These are phyloP conservation scores for Mucor plumbeus DNA, from an alignment of 371 early-diverging fungal species.

Conservation along the genomic window DNA sequence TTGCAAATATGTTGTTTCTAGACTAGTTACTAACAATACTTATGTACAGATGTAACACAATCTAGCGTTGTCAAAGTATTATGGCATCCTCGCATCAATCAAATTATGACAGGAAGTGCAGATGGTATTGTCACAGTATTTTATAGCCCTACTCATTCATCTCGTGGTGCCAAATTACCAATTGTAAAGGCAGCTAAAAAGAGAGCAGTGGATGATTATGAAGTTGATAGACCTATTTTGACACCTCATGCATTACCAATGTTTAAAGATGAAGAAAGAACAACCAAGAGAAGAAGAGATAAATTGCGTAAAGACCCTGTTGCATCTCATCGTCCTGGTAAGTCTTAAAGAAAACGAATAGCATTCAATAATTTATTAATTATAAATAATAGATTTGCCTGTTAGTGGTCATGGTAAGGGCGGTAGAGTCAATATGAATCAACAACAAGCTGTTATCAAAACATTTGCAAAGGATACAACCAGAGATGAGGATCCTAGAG, in stretches of 20 bases:
- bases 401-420: slow-evolving; percentile 85
- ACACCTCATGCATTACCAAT: slow-evolving; percentile 89
- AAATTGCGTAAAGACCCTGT: slow-evolving; percentile 79
- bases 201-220: slow-evolving; percentile 72
- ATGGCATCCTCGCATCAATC: slow-evolving; percentile 91
- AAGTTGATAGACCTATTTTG: slow-evolving; percentile 74
- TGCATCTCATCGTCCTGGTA: slow-evolving; percentile 76
- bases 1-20: background rate
- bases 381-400: slow-evolving; percentile 65
- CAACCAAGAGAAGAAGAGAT: slow-evolving; percentile 76
- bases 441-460: slow-evolving; percentile 86
- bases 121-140: slow-evolving; percentile 79
- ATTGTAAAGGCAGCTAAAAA: slow-evolving; percentile 69
- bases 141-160: slow-evolving; percentile 76
- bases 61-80: slow-evolving; percentile 77
- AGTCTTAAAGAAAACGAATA: background rate
- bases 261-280: slow-evolving; percentile 78
- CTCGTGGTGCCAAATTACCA: slow-evolving; percentile 81
- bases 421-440: slow-evolving; percentile 82
- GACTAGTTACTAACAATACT: background rate
- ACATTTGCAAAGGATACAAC: slow-evolving; percentile 83
- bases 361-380: background rate
- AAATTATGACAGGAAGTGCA: slow-evolving; percentile 80
- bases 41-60: slow-evolving; percentile 50
- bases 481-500: slow-evolving; percentile 94